These are phyloP conservation scores for Botrytis sinoallii DNA, from an alignment of 2,329 filamentous ascomycete species.

Conservation along the genomic window DNA sequence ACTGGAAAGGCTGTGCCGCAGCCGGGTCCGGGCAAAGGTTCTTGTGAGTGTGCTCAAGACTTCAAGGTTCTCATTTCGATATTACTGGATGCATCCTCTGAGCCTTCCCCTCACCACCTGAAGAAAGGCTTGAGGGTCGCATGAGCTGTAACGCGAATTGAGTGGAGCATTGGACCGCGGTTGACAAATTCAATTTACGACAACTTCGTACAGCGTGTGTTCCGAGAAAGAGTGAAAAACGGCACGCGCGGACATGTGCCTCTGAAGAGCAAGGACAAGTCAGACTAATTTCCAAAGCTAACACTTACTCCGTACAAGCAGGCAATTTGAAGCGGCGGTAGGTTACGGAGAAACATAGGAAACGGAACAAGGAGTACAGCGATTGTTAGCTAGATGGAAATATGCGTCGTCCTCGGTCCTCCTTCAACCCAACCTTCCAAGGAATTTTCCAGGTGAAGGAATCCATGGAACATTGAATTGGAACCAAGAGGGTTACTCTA, in stretches of 20 bases:
- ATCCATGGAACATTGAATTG: slow-evolving; percentile 4
- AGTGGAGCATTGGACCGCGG: slow-evolving; percentile 25
- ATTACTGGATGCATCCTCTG: slow-evolving; percentile 10
- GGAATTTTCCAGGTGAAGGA: slow-evolving; percentile 1
- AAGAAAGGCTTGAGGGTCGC: slow-evolving; percentile 25
- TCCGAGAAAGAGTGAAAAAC: slow-evolving; percentile 17
- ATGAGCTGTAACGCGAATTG: slow-evolving; percentile 26
- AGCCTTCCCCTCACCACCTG: slow-evolving; percentile 16
- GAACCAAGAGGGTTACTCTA: slow-evolving; percentile 6
- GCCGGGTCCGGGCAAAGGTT: slow-evolving; percentile 13
- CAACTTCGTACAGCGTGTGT: slow-evolving; percentile 19
- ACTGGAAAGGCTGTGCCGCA: slow-evolving; percentile 20
- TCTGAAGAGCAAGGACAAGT: slow-evolving; percentile 16
- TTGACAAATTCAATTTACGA: slow-evolving; percentile 22
- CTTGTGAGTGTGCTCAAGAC: neutral
- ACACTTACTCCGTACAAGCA: neutral
- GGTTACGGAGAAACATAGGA: slow-evolving; percentile 3
- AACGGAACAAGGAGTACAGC: slow-evolving; percentile 2
- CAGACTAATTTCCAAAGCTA: slow-evolving; percentile 18
- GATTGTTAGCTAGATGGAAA: slow-evolving; percentile 15
- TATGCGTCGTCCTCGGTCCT: slow-evolving; percentile 15
- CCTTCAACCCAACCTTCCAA: slow-evolving; percentile 5
- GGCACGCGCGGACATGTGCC: slow-evolving; percentile 22
- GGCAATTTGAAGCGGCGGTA: slow-evolving; percentile 15
- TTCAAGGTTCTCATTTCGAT: slow-evolving; percentile 8